These are phyloP conservation scores for Didymella pomorum DNA, from an alignment of 2,329 filamentous ascomycete genomes.

Conservation along the genomic window DNA sequence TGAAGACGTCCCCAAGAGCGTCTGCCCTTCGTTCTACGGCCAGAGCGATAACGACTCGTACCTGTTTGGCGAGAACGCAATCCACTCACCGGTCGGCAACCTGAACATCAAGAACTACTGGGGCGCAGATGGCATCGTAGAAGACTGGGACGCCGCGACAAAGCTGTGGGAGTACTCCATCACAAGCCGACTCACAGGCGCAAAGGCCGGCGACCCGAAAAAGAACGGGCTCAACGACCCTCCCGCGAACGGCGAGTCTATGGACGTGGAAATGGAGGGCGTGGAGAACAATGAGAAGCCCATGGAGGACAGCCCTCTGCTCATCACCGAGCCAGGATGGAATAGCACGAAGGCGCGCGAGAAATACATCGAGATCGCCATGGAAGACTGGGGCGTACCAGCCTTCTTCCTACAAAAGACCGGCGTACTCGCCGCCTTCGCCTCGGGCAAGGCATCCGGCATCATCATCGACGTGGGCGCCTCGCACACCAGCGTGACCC, in stretches of 20 bases:
- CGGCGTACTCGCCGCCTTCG: conserved; percentile 90
- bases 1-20: conserved; percentile 94
- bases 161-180: conserved; percentile 94
- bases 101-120: conserved; percentile 93
- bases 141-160: conserved; percentile 93
- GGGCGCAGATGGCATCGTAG: conserved; percentile 85
- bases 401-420: conserved; percentile 93
- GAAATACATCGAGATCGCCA: conserved; percentile 93
- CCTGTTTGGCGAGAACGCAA: conserved; percentile 89
- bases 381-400: conserved; percentile 95
- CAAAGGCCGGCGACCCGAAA: conserved; percentile 71
- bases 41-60: conserved; percentile 57
- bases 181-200: conserved; percentile 83
- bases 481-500: conserved; percentile 85
- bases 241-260: conserved; percentile 64
- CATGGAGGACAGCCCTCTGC: conserved; percentile 84
- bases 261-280: conserved; percentile 63
- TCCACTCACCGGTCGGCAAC: conserved; percentile 76
- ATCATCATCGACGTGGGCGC: conserved; percentile 93
- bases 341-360: conserved; percentile 87
- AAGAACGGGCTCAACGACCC: conserved; percentile 79
- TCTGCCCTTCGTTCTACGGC: conserved; percentile 91
- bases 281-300: conserved; percentile 73
- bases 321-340: conserved; percentile 96
- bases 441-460: conserved; percentile 89